Evolutionary conservation across 2,329 filamentous ascomycete genomes (phyloP), one percentile per base, ranked within the genome.

Genomic region (Stemphylium lycopersici): DNA sequence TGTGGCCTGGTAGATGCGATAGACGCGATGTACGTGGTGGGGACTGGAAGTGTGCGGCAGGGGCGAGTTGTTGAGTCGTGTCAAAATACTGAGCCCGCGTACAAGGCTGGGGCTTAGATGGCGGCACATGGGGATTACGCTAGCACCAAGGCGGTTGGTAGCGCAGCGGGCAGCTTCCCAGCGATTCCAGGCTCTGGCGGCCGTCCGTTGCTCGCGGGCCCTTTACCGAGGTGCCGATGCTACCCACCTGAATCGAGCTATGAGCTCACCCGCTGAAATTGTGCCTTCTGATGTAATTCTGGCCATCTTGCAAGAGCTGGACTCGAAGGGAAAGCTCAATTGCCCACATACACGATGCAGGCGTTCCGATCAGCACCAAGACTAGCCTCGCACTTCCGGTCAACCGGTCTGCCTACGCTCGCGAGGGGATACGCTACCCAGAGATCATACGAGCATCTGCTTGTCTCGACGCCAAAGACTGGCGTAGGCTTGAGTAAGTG

Each of bases 401-500:
- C 81, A 37, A 80, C 79, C 45, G 82, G 82, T 37, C 78, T 88
- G 32, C 85, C 87, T 40, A 80, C 82, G 47, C 73, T 86, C 43
- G 74, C 78, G 56, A 81, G 84, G 46, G 76, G 77, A 52, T 80
- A 79, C 70, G 77, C 77, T 60, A 81, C 78, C 54, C 78, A 78
- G 60, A 68, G 59, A 46, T 65, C 63, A 37, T 97, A 96, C 77
- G 90, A 97, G 72, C 88, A 89, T 77, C 87, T 98, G 66, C 81
- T 95, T 65, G 87, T 91, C 45, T 91, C 90, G 15, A 86, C 85
- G 63, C 93, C 93, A 8, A 90, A 89, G 76, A 89, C 90, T n/a
- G 92, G 93, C 45, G 93, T 99, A 53, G 91, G 90, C 2, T 84
- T 96, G 79, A 90, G 93, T 96, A 83, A 57, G 58, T 57, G 15